Evolutionary conservation across 1,139 yeast species (phyloP), one percentile per base, ranked within the genome.

Genomic region (Arxiozyma telluris): DNA sequence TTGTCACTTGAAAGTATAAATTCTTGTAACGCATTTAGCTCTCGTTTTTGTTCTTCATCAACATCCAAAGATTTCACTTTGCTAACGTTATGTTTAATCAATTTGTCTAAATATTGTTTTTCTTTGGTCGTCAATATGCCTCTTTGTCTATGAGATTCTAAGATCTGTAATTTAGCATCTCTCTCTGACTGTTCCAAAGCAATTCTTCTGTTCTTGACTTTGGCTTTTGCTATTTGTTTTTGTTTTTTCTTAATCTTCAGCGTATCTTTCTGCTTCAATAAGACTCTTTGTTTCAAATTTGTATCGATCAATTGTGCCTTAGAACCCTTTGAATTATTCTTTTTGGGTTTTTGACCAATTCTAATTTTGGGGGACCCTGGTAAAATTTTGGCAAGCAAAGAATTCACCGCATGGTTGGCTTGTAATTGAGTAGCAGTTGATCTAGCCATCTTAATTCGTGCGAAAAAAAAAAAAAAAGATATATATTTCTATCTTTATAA

Each of bases 141-240:
- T 1, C 68, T 61, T 38, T 69, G 65, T 42, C 73, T 70, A 58
- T 76, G 83, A 45, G 68, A 66, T 57, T 77, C 73, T 55, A 82
- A 72, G 50, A 81, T 71, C 52, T 77, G 73, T 56, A 82, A 72
- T 59, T 79, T 80, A 20, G 85, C 83, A 53, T 74, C 64, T 59
- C 76, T 77, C 50, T 73, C 73, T 51, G 82, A 72, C 57, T 73
- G 71, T 44, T 71, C 70, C 20, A 77, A 73, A 22, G 67, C 64
- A n/a, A 67, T 71, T 39, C 67, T 64, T 42, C 69, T 67, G 55
- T 72, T 71, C 58, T 70, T 75, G 42, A 76, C 71, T 51, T 69
- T 70, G 48, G 68, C 65, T 58, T 74, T 74, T 58, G 73, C 74
- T 43, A 61, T 58, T 48, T 71, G 68, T 60, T 75, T 78, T 55